A percentile compares a stretch with the other conserved stretches of the same genome.
Evolutionary conservation across 768 basidiomycete genomes (phyloP).

Genomic region (Lentinula guzmanii): DNA sequence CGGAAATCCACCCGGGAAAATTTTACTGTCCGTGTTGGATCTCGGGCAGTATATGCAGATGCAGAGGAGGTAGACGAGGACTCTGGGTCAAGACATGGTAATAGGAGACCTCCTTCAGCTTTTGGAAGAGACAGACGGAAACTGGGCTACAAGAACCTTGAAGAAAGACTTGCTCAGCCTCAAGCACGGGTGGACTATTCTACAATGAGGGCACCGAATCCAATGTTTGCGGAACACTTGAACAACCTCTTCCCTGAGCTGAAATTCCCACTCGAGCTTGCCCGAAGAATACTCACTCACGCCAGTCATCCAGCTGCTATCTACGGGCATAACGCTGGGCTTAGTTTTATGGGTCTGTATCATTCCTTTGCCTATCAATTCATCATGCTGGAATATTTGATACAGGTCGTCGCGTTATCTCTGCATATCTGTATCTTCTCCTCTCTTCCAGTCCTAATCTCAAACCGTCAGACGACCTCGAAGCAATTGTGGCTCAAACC

Average conservation of each 20-base stretch:
- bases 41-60: conserved; percentile 4
- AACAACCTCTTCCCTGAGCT: conserved; percentile 59
- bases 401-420: conserved; percentile 70
- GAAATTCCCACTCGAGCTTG: conserved; percentile 64
- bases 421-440: conserved; percentile 71
- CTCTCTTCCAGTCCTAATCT: conserved; percentile 49
- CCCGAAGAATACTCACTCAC: conserved; percentile 72
- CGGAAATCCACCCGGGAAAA: background rate
- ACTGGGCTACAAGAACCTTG: background rate
- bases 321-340: conserved; percentile 65
- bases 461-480: conserved; percentile 46
- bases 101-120: background rate
- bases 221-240: conserved; percentile 46
- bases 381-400: background rate
- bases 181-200: conserved; percentile 5
- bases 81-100: background rate
- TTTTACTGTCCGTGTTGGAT: background rate
- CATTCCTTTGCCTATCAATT: background rate
- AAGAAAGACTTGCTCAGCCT: background rate
- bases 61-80: conserved; percentile 1
- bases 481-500: conserved; percentile 48
- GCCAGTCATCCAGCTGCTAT: conserved; percentile 63
- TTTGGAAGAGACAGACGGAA: conserved; percentile 3
- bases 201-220: conserved; percentile 8
- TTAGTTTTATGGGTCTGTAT: conserved; percentile 65